These are phyloP conservation scores for Amaranthus hypochondriacus DNA, from an alignment of 148 eudicot species.

Conservation along the genomic window DNA sequence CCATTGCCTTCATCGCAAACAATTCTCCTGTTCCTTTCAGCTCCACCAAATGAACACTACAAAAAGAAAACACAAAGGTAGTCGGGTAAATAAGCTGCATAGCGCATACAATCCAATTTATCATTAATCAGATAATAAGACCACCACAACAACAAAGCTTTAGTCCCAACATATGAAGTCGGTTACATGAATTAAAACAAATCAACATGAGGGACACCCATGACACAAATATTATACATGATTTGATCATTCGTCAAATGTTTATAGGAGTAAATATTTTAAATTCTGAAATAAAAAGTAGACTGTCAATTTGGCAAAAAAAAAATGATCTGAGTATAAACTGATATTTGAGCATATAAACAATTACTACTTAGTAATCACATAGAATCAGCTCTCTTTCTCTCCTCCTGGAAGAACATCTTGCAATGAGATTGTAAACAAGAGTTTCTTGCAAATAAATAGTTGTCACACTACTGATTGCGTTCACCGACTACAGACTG, in stretches of 20 bases:
- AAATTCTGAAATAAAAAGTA: no score
- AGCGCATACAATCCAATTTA: not conserved
- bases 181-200: no score
- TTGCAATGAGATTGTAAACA: no score
- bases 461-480: not conserved
- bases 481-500: no score
- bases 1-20: conserved; percentile 99
- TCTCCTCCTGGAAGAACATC: not conserved
- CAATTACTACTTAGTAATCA: not conserved
- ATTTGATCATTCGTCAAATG: no score
- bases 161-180: not conserved
- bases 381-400: not conserved
- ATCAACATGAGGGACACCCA: no score
- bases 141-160: not conserved
- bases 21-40: conserved; percentile 72
- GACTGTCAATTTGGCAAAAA: not conserved
- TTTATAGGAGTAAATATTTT: no score
- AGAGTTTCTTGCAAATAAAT: not conserved
- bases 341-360: not conserved
- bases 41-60: conserved; percentile 98
- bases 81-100: conserved; percentile 2
- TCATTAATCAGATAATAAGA: not conserved
- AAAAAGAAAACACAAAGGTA: conserved; percentile 13
- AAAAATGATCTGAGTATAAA: not conserved
- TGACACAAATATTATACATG: no score